These are phyloP conservation scores for Actinomortierella ambigua DNA, from an alignment of 371 early-diverging fungal species.

Conservation along the genomic window DNA sequence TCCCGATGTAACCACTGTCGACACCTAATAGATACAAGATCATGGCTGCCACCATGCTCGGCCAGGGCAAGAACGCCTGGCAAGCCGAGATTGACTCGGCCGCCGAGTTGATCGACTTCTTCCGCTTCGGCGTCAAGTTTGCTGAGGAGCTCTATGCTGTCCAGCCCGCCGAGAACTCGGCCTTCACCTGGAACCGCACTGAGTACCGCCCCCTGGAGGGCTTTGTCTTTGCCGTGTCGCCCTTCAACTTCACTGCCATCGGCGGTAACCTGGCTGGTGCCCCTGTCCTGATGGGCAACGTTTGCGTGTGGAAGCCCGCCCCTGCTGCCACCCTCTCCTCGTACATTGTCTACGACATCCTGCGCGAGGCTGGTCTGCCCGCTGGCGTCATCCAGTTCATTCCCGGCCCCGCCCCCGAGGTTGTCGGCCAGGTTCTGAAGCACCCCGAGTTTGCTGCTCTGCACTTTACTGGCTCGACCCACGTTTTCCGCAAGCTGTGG, in stretches of 20 bases:
- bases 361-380: slow-evolving; percentile 96
- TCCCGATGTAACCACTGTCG: not conserved
- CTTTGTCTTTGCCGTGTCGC: slow-evolving; percentile 95
- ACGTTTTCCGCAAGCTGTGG: slow-evolving; percentile 95
- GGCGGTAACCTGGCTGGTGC: slow-evolving; percentile 95
- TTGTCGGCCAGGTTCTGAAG: slow-evolving; percentile 73
- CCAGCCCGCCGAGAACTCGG: slow-evolving; percentile 92
- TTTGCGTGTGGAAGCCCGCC: slow-evolving; percentile 97
- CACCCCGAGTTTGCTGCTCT: slow-evolving; percentile 94
- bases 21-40: slow-evolving; percentile 70
- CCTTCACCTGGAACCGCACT: slow-evolving; percentile 91
- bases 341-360: slow-evolving; percentile 87
- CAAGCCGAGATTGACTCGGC: slow-evolving; percentile 98
- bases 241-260: slow-evolving; percentile 99
- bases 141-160: slow-evolving; percentile 92
- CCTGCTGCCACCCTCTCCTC: slow-evolving; percentile 88
- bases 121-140: slow-evolving; percentile 95
- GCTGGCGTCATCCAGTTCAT: slow-evolving; percentile 97
- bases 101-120: slow-evolving; percentile 93
- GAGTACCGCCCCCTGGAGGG: slow-evolving; percentile 98
- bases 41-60: slow-evolving; percentile 98
- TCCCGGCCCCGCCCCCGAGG: slow-evolving; percentile 87
- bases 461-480: slow-evolving; percentile 96
- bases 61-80: slow-evolving; percentile 99
- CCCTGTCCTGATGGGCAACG: slow-evolving; percentile 97